These are phyloP conservation scores for Penicillium soppii DNA, from an alignment of 495 filamentous ascomycete genomes.

Conservation along the genomic window DNA sequence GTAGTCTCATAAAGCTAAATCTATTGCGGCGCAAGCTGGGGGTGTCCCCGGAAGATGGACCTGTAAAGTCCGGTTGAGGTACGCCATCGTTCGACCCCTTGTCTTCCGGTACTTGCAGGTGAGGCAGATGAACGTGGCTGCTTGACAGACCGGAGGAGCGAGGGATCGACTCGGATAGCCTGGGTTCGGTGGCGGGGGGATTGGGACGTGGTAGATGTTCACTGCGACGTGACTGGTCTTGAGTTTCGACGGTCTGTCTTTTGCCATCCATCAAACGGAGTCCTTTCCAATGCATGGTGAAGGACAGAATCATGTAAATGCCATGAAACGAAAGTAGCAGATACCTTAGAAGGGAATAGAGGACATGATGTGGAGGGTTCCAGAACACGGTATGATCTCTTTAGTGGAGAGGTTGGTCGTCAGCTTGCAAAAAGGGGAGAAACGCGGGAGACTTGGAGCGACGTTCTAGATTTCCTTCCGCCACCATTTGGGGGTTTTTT, in stretches of 20 bases:
- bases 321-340: not conserved
- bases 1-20: constrained; percentile 87
- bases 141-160: constrained; percentile 25
- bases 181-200: constrained; percentile 31
- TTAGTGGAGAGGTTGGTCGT: constrained; percentile 23
- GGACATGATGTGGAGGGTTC: constrained; percentile 27
- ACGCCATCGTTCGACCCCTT: constrained; percentile 14
- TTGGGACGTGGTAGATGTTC: constrained; percentile 43
- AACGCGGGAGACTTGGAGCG: constrained; percentile 22
- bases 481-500: not conserved
- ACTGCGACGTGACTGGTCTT: constrained; percentile 36
- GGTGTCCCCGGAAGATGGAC: constrained; percentile 23
- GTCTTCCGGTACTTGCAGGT: constrained; percentile 13
- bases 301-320: not conserved
- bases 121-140: constrained; percentile 5
- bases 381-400: constrained; percentile 28
- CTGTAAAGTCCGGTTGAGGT: constrained; percentile 14
- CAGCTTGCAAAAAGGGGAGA: constrained; percentile 29
- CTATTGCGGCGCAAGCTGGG: constrained; percentile 50
- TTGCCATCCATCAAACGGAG: constrained; percentile 37
- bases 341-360: constrained; percentile 1
- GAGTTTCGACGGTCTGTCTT: constrained; percentile 38
- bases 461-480: constrained; percentile 6
- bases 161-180: constrained; percentile 41
- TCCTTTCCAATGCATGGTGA: constrained; percentile 49